These are phyloP conservation scores for Ceratocystis huliohia DNA, from an alignment of 2,329 filamentous ascomycete genomes.

Conservation along the genomic window DNA sequence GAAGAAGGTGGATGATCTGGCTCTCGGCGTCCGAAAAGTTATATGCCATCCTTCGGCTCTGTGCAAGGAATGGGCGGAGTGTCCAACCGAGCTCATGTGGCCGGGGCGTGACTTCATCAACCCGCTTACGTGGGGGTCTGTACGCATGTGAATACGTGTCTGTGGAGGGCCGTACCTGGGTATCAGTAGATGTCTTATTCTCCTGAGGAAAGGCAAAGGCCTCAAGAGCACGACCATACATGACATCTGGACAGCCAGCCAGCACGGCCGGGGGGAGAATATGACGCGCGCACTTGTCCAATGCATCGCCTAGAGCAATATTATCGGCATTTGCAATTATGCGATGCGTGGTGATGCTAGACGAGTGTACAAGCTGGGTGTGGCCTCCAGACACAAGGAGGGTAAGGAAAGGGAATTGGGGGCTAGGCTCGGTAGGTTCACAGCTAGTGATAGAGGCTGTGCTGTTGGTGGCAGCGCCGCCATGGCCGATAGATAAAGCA, in stretches of 20 bases:
- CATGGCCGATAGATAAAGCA: constrained; percentile 36
- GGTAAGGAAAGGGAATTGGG: constrained; percentile 67
- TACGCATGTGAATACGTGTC: constrained; percentile 36
- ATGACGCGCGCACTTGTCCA: constrained; percentile 74
- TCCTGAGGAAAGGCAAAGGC: constrained; percentile 56
- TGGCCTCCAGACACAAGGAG: constrained; percentile 87
- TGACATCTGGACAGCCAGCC: constrained; percentile 45
- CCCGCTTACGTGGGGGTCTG: constrained; percentile 42
- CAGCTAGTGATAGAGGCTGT: not conserved
- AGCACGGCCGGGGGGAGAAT: constrained; percentile 55
- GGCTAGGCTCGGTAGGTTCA: not conserved
- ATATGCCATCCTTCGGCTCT: constrained; percentile 47
- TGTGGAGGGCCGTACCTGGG: constrained; percentile 3
- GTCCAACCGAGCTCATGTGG: constrained; percentile 43
- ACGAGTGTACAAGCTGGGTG: constrained; percentile 70
- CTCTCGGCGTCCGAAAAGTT: constrained; percentile 64
- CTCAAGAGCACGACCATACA: constrained; percentile 73
- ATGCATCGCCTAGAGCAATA: constrained; percentile 75
- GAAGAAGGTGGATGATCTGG: constrained; percentile 45
- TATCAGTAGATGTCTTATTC: constrained; percentile 11
- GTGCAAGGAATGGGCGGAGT: constrained; percentile 53
- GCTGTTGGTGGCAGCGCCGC: not conserved
- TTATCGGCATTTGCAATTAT: constrained; percentile 64
- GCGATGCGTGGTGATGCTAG: constrained; percentile 52
- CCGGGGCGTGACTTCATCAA: constrained; percentile 41